Evolutionary conservation across 495 filamentous ascomycete genomes (phyloP).

Genomic region (Chaetomium fimeti): DNA sequence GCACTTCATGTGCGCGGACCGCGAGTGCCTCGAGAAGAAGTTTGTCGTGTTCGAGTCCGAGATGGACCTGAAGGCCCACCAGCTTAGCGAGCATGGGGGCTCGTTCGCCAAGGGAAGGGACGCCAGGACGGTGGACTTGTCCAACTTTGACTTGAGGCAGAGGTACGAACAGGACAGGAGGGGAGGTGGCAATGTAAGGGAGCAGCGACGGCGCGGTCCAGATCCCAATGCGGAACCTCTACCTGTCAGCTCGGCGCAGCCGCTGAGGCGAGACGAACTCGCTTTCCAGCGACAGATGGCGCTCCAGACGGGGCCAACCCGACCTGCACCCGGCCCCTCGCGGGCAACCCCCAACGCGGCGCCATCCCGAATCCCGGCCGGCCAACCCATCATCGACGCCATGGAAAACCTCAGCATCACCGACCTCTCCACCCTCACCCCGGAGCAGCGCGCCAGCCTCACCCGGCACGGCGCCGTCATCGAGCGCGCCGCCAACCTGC

Average conservation of each 20-base stretch:
- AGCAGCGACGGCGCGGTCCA: conserved; percentile 47
- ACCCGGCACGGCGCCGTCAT: conserved; percentile 76
- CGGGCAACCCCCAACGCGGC: conserved; percentile 25
- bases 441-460: conserved; percentile 75
- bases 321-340: conserved; percentile 36
- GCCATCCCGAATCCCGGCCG: conserved; percentile 20
- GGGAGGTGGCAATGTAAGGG: conserved; percentile 42
- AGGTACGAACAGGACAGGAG: conserved; percentile 65
- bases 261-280: conserved; percentile 79
- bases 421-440: conserved; percentile 51
- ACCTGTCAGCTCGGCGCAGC: conserved; percentile 75
- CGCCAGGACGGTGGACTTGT: conserved; percentile 82
- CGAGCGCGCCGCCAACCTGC: conserved; percentile 76
- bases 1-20: conserved; percentile 81
- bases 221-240: conserved; percentile 73
- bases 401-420: conserved; percentile 43
- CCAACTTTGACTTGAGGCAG: conserved; percentile 73
- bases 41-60: conserved; percentile 96
- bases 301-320: conserved; percentile 42
- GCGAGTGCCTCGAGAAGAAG: conserved; percentile 92
- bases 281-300: conserved; percentile 93
- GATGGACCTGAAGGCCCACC: conserved; percentile 74
- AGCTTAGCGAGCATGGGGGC: conserved; percentile 39
- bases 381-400: conserved; percentile 33
- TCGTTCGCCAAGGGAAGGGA: conserved; percentile 68